Conservation (phyloP, 2,329 filamentous ascomycete genomes). For the Monosporascus sp. region DNA sequence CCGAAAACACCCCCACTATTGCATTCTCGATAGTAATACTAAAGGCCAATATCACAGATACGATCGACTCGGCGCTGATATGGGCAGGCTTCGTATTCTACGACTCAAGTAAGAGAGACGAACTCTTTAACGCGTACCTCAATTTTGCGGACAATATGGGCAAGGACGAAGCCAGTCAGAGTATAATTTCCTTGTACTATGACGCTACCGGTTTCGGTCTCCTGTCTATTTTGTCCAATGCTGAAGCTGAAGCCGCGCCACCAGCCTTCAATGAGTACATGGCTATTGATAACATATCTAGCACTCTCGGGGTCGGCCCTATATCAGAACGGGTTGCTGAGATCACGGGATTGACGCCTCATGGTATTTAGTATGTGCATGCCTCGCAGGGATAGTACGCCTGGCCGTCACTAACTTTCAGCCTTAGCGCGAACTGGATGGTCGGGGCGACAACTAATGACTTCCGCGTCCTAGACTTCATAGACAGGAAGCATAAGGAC, state of each 20-base stretch:
- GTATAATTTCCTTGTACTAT: conserved; percentile 29
- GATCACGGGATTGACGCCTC: conserved; percentile 22
- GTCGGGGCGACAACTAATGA: conserved; percentile 24
- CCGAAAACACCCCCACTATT: too few species aligned
- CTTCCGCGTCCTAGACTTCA: conserved; percentile 24
- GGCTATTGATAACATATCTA: conserved; percentile 18
- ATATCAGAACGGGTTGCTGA: conserved; percentile 25
- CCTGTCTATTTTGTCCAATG: conserved; percentile 25
- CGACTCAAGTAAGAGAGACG: conserved; percentile 3
- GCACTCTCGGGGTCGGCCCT: conserved; percentile 19
- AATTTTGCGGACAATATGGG: conserved; percentile 11
- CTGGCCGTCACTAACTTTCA: conserved; percentile 9
- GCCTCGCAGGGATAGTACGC: not conserved
- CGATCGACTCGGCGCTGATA: conserved; percentile 22
- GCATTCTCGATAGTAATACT: not conserved
- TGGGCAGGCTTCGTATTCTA: conserved; percentile 34
- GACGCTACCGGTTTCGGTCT: conserved; percentile 20
- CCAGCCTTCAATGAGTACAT: conserved; percentile 26
- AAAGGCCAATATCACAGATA: not conserved
- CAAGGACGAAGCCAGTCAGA: conserved; percentile 11
- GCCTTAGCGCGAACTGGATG: conserved; percentile 25
- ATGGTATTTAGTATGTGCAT: conserved; percentile 20
- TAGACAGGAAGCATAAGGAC: conserved; percentile 23
- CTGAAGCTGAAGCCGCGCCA: conserved; percentile 18
- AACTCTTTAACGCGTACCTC: conserved; percentile 16